phyloP scores from a whole-genome alignment of 2,329 filamentous ascomycete species.

The Aspergillaceae sp. region DNA sequence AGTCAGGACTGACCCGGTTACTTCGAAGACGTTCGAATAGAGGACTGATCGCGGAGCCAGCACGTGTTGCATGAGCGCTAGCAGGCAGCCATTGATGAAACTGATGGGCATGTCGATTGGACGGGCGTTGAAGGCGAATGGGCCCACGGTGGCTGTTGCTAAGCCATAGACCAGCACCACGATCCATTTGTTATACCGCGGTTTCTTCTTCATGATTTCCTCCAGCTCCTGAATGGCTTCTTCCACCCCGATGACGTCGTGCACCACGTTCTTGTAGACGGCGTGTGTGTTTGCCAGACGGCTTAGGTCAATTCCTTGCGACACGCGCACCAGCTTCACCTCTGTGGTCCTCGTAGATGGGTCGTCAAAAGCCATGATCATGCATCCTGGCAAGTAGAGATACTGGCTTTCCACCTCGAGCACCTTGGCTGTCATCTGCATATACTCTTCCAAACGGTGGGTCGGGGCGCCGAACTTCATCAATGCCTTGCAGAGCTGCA shows the following conservation, averaged over 20 bases:
- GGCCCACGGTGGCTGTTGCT: conserved; percentile 66
- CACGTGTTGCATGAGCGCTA: conserved; percentile 67
- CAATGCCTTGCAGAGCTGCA: conserved; percentile 73
- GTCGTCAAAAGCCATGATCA: conserved; percentile 82
- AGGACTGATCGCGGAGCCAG: conserved; percentile 66
- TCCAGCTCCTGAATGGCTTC: conserved; percentile 38
- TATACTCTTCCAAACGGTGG: conserved; percentile 80
- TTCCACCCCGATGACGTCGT: conserved; percentile 39
- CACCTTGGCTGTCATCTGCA: conserved; percentile 81
- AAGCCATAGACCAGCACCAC: conserved; percentile 63
- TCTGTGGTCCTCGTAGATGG: conserved; percentile 38
- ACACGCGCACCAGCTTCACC: conserved; percentile 36
- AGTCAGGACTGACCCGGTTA: conserved; percentile 55
- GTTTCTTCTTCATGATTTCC: conserved; percentile 48
- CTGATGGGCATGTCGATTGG: conserved; percentile 70
- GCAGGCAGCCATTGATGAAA: conserved; percentile 64
- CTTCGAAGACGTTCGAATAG: conserved; percentile 56
- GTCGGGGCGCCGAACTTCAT: conserved; percentile 90
- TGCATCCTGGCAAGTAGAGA: conserved; percentile 81
- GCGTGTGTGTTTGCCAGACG: conserved; percentile 38
- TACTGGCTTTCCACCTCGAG: conserved; percentile 85
- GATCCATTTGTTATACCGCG: conserved; percentile 46
- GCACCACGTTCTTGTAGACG: conserved; percentile 42
- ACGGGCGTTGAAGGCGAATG: conserved; percentile 69
- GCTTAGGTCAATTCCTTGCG: conserved; percentile 36